Conservation (phyloP, 2,329 filamentous ascomycete genomes). For the Cercospora sp. region DNA sequence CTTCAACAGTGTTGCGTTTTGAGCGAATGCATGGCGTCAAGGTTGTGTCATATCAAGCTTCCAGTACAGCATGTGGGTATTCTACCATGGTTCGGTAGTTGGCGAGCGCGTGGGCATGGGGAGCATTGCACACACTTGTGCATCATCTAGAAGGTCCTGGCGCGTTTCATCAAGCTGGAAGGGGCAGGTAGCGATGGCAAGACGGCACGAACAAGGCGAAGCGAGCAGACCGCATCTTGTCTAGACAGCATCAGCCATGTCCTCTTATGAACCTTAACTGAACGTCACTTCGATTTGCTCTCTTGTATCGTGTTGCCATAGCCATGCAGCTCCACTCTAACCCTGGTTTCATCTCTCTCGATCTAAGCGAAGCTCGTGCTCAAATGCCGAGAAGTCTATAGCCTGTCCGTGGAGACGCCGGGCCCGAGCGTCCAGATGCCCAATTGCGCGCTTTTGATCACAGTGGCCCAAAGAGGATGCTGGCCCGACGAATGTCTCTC, state of each 20-base stretch:
- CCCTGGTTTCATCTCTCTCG: constrained; percentile 10
- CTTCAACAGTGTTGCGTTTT: constrained; percentile 4
- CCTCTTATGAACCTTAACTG: constrained; percentile 17
- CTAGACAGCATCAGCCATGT: constrained; percentile 2
- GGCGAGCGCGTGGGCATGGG: background rate
- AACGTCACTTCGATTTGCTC: constrained; percentile 18
- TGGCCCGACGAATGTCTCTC: constrained; percentile 3
- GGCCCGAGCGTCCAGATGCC: constrained; percentile 9
- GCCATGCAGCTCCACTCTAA: background rate
- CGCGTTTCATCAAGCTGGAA: constrained; percentile 4
- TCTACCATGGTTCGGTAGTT: background rate
- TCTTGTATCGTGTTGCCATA: background rate
- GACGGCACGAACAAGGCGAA: constrained; percentile 1
- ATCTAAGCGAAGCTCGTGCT: constrained; percentile 20
- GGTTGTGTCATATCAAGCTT: constrained; percentile 15
- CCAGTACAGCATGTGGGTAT: constrained; percentile 1
- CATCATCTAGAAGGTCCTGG: background rate
- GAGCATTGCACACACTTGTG: background rate
- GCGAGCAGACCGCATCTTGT: background rate
- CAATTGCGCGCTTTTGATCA: background rate
- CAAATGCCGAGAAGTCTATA: constrained; percentile 13
- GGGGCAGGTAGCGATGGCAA: background rate
- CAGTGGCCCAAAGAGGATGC: constrained; percentile 12
- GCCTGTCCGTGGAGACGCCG: constrained; percentile 16
- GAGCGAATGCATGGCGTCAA: constrained; percentile 15